Percentiles rank a stretch among this genome's conserved stretches.
phyloP scores from a whole-genome alignment of 1,284 basidiomycete species.

The Boletellus deceptivus region DNA sequence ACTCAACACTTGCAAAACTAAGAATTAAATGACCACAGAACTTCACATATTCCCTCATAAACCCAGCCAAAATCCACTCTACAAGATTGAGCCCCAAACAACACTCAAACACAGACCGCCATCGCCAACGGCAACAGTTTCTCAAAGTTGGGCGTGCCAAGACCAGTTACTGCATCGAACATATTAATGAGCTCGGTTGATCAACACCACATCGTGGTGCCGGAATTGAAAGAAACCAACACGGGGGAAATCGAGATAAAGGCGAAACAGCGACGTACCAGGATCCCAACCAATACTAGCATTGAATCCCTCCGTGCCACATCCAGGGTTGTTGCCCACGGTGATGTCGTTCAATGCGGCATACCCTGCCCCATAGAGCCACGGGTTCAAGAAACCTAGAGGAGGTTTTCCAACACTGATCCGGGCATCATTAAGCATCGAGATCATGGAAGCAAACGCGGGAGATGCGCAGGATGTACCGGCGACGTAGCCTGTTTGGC shows the following conservation, averaged over 20 bases:
- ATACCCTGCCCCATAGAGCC: conserved; percentile 45
- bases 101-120: too few relatives aligned
- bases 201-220: not conserved
- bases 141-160: conserved; percentile 45
- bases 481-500: conserved; percentile 14
- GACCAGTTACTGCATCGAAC: conserved; percentile 39
- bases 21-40: too few relatives aligned
- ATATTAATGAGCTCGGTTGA: not conserved
- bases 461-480: conserved; percentile 50
- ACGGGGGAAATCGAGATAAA: too few relatives aligned
- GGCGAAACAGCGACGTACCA: not conserved
- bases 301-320: conserved; percentile 52
- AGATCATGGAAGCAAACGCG: conserved; percentile 38
- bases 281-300: conserved; percentile 39
- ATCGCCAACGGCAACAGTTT: conserved; percentile 24
- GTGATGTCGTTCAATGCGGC: conserved; percentile 51
- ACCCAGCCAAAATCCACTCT: too few relatives aligned
- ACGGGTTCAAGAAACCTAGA: conserved; percentile 62
- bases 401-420: conserved; percentile 40
- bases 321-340: conserved; percentile 53
- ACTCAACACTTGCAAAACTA: too few relatives aligned
- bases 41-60: too few relatives aligned
- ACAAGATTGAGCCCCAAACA: too few relatives aligned
- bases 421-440: conserved; percentile 63
- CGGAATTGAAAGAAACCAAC: too few relatives aligned